Percentiles rank a stretch among this genome's conserved stretches.
phyloP scores from a whole-genome alignment of 202 grass and related monocot species.

The Setaria viridis region DNA sequence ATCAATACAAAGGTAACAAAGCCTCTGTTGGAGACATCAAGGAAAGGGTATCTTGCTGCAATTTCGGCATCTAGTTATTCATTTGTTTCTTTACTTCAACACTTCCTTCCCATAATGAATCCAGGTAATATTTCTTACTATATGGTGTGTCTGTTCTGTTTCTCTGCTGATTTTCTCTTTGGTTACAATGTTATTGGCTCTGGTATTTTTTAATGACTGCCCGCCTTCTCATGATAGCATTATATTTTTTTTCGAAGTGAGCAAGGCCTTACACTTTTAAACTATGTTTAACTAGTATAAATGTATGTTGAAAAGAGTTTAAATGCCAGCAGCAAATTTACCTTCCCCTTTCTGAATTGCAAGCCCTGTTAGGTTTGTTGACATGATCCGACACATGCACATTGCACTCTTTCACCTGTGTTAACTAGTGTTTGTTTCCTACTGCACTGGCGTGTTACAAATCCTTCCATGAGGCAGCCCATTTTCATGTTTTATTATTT shows the following conservation, averaged over 20 bases:
- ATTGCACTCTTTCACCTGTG: neutral
- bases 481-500: neutral
- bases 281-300: conserved; percentile 13
- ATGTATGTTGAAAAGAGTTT: neutral
- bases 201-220: neutral
- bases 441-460: neutral
- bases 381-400: neutral
- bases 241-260: neutral
- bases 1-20: conserved; percentile 72
- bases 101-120: conserved; percentile 80
- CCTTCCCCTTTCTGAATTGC: neutral
- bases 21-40: conserved; percentile 92
- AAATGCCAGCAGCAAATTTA: neutral
- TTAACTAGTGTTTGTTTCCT: conserved; percentile 6
- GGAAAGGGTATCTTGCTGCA: conserved; percentile 88
- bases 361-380: neutral
- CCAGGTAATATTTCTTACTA: conserved; percentile 48
- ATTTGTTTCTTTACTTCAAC: conserved; percentile 73
- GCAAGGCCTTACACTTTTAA: neutral
- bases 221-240: neutral
- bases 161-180: neutral
- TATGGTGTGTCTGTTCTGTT: neutral
- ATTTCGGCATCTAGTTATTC: conserved; percentile 97
- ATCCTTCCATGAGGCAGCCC: neutral
- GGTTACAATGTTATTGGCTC: neutral